phyloP scores from a whole-genome alignment of 164 flowering plant species.

The Sedum album region DNA sequence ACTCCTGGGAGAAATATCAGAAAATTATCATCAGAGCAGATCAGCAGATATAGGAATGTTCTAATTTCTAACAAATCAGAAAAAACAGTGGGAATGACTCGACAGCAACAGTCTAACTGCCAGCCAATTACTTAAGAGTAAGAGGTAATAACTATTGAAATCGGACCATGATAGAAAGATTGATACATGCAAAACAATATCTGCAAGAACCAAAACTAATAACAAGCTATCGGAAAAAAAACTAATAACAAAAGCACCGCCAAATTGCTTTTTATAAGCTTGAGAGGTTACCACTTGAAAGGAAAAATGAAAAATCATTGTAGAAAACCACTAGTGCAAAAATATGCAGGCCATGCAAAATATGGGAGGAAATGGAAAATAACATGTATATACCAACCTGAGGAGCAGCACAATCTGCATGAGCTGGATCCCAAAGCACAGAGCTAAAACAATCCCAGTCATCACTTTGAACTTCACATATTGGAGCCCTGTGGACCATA shows the following conservation, averaged over 20 bases:
- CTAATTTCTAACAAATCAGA: not conserved
- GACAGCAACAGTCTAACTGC: not conserved
- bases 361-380: not conserved
- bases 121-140: not conserved
- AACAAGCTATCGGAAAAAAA: not conserved
- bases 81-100: not conserved
- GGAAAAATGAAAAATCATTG: not conserved
- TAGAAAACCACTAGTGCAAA: not conserved
- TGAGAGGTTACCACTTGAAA: not conserved
- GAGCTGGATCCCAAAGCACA: constrained; percentile 79
- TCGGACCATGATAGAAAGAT: not conserved
- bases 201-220: too few relatives aligned
- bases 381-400: constrained; percentile 41
- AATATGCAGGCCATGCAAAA: not conserved
- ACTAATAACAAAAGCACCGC: not conserved
- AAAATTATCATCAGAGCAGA: not conserved
- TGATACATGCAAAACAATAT: not conserved
- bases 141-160: not conserved
- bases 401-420: constrained; percentile 93
- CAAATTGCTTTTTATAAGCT: not conserved
- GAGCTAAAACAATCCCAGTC: constrained; percentile 80
- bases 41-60: too few relatives aligned
- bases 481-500: constrained; percentile 66
- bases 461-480: constrained; percentile 85
- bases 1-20: constrained; percentile 41